Base-by-base conservation (phyloP, 1,139 yeast genomes). In the Arxiozyma slooffiae region DNA sequence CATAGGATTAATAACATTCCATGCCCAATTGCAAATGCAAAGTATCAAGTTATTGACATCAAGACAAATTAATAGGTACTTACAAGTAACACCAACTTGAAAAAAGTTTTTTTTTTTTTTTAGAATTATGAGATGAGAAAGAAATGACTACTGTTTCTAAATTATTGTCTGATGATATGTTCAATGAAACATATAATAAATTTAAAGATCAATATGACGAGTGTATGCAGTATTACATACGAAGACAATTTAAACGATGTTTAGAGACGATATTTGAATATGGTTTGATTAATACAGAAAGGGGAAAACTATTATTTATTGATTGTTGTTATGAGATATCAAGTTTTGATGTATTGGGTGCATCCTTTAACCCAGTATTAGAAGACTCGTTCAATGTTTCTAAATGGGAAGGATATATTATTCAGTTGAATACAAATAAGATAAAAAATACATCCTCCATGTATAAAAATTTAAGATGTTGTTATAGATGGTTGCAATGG, bases 161-260 rank as follows among this genome's bases (percentile, higher is more conserved):
- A 17, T 22, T 44, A 30, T 21, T 42, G n/a, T 14, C 26, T 2
- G 38, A 45, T 45, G 41, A 45, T 26, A 45, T 38, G 38, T 45
- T 45, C 16, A 26, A 24, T 7, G 20, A 37, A 40, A 42, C 30
- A 22, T 7, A 41, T 20, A 3, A 24, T 36, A 2, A 38, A 41
- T 16, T 41, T 42, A 52, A 46, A 52, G 48, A 26, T 38, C 41
- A 44, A 7, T 60, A 56, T 38, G 51, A 53, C 20, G 52, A 53
- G 17, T 61, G 66, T 48, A 17, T 58, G 7, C 52, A 53, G n/a
- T 49, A 53, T 23, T 61, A 52, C 47, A 50, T 62, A 2, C 51
- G 55, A 44, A 63, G 65, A 14, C 52, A 60, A 17, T 20, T 50
- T 17, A 53, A 53, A 38, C 49, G 48, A 9, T 55, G 62, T 39